Conservation (phyloP, 177 flowering plant genomes). For the Vitis hybrid region DNA sequence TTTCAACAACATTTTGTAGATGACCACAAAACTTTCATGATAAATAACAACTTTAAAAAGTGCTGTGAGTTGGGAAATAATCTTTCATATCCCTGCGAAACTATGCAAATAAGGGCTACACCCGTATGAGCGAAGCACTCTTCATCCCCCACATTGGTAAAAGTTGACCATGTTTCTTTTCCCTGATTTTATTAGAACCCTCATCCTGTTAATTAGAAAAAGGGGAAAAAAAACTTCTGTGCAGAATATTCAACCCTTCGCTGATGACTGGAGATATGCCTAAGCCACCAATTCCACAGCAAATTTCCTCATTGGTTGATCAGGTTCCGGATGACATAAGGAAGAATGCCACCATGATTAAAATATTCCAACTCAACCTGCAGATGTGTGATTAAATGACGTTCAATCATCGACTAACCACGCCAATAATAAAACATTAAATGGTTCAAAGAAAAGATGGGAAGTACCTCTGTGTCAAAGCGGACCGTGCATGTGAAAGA, state of each 20-base stretch:
- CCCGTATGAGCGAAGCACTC: neutral
- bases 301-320: slow-evolving; percentile 20
- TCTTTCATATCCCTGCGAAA: no score
- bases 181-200: neutral
- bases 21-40: no score
- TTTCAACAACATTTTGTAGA: no score
- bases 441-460: neutral
- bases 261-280: neutral
- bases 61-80: no score
- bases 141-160: neutral
- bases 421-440: neutral
- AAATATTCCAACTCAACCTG: slow-evolving; percentile 74
- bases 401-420: no score
- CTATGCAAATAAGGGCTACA: neutral
- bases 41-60: no score
- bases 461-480: slow-evolving; percentile 66
- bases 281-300: neutral
- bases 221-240: no score
- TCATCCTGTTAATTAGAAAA: neutral
- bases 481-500: slow-evolving; percentile 62
- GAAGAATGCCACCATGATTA: slow-evolving; percentile 71
- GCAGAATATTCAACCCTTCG: no score
- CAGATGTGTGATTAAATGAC: slow-evolving; percentile 1
- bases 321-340: slow-evolving; percentile 54
- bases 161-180: neutral